Conservation (phyloP, 208 protist genomes). For the Leishmania guyanensis region DNA sequence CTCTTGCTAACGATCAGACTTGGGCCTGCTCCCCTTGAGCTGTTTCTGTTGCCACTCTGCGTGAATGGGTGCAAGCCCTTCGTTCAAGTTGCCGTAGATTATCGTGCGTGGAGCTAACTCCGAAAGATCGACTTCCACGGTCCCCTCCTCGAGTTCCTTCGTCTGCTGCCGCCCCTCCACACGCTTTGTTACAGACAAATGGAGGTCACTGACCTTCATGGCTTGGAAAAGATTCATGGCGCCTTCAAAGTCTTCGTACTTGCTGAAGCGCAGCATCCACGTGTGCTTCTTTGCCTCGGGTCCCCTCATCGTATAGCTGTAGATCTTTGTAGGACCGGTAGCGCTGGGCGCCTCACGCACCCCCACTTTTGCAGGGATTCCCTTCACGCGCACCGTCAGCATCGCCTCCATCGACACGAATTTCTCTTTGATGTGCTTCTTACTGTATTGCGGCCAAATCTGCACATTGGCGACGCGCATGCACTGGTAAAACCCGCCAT, state of each 20-base stretch:
- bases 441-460: slow-evolving; percentile 27
- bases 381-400: slow-evolving; percentile 22
- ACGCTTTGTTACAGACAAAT: no score
- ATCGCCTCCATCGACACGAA: slow-evolving; percentile 12
- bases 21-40: neutral
- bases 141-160: neutral
- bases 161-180: neutral
- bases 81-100: neutral
- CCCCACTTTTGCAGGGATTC: slow-evolving; percentile 9
- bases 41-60: neutral
- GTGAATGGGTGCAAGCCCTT: neutral
- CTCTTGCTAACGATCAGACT: neutral
- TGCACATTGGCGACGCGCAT: slow-evolving; percentile 20
- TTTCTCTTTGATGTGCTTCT: slow-evolving; percentile 22
- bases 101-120: neutral
- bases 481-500: slow-evolving; percentile 8
- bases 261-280: slow-evolving; percentile 22
- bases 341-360: neutral
- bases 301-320: slow-evolving; percentile 12
- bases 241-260: slow-evolving; percentile 6
- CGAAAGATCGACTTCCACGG: neutral
- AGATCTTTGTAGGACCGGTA: neutral
- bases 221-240: neutral
- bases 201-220: neutral
- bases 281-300: neutral